Evolutionary conservation across 257 asterid genomes (phyloP), one percentile per base, ranked within the genome.

Genomic region (Anisodus acutangulus): DNA sequence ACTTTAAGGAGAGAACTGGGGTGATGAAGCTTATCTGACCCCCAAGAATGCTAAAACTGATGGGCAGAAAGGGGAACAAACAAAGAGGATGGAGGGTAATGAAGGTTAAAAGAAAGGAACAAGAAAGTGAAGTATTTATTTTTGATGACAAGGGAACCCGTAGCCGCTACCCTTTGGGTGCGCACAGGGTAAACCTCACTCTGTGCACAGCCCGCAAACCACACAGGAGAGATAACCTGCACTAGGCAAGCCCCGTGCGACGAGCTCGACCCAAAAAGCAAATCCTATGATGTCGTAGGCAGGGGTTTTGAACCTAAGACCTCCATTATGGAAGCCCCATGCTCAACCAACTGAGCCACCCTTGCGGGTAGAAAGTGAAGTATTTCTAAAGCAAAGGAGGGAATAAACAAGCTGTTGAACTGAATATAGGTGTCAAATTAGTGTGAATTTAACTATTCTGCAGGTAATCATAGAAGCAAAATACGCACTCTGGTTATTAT

Each of bases 101-200:
- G 5, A 45, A 71, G 17, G 79, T 71, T 71, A 71, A 39, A 71
- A 43, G 58, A 71, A 71, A 71, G 79, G 79, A 43, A 45, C 79
- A 45, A 12, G 79, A 45, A 22, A 71, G 57, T 71, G 37, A 71
- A 45, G 58, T 71, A 17, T 22, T 22, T 22, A 0, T 22, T 22
- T 22, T 22, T 22, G 26, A 22, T 22, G 26, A 22, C 26, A 22
- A 22, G 0, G 26, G 26, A 22, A 22, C 26, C 26, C 26, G 26
- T 22, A 22, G 26, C 26, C 26, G 26, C 26, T 22, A 22, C 26
- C 26, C 26, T 22, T 22, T 0, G 26, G 26, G n/a, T n/a, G n/a
- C n/a, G n/a, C n/a, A n/a, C n/a, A n/a, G n/a, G n/a, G 26, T 22
- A 22, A 22, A 22, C 26, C 26, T 0, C 0, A 0, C 26, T 22